phyloP scores from a whole-genome alignment of 2,329 filamentous ascomycete genomes.

The Pyrenophora teres region DNA sequence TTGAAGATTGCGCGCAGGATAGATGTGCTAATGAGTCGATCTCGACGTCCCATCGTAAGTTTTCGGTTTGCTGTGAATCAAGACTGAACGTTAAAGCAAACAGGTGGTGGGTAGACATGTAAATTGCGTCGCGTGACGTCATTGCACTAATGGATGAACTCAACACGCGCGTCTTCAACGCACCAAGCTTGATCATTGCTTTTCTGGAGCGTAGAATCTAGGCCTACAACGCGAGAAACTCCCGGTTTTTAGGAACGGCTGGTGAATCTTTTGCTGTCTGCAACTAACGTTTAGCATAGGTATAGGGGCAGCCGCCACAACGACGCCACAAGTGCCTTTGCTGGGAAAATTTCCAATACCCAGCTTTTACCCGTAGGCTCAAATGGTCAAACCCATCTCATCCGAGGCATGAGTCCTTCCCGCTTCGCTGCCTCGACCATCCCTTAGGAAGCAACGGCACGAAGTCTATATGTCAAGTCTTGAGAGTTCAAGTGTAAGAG shows the following conservation, averaged over 20 bases:
- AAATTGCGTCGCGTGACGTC: constrained; percentile 16
- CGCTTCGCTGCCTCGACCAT: too few species aligned
- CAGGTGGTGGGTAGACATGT: constrained; percentile 1
- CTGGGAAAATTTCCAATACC: not conserved
- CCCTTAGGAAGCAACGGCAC: too few species aligned
- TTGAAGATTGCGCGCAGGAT: constrained; percentile 46
- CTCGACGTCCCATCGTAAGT: constrained; percentile 42
- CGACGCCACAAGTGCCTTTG: not conserved
- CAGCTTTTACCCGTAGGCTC: not conserved
- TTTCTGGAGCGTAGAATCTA: not conserved
- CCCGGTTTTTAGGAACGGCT: constrained; percentile 1
- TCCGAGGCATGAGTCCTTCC: too few species aligned
- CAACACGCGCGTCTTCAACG: not conserved
- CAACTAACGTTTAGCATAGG: constrained; percentile 8
- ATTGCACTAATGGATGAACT: constrained; percentile 4
- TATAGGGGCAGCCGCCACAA: not conserved
- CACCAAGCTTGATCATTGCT: not conserved
- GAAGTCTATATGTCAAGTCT: too few species aligned
- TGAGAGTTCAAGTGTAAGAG: not conserved
- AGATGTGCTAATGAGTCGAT: constrained; percentile 45
- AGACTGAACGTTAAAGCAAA: constrained; percentile 3
- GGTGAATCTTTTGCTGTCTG: constrained; percentile 2
- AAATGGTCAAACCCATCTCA: too few species aligned
- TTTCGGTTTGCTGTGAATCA: not conserved
- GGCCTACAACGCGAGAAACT: not conserved